A percentile compares a stretch with the other conserved stretches of the same genome.
Conservation (phyloP, 2,329 filamentous ascomycete genomes). For the Cylindrodendrum hubeiense region DNA sequence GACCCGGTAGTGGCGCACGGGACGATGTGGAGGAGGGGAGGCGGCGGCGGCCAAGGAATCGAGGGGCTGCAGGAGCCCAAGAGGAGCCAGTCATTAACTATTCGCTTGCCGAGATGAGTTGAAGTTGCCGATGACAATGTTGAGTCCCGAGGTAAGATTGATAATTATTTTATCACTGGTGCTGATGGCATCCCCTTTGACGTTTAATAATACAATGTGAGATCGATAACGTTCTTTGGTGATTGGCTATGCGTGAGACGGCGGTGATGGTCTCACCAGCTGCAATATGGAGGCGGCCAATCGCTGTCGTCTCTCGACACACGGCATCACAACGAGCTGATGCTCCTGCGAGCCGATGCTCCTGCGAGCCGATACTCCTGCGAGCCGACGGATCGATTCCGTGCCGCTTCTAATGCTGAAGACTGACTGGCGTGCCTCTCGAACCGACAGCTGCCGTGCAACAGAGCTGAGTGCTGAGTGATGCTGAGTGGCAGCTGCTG, state of each 20-base stretch:
- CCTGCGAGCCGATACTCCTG: not conserved
- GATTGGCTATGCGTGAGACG: not conserved
- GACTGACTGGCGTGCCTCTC: conserved; percentile 3
- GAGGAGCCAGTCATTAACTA: conserved; percentile 4
- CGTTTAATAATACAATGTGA: not conserved
- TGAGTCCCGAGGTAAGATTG: not conserved
- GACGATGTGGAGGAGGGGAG: conserved; percentile 13
- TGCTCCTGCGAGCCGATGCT: not conserved
- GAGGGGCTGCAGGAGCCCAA: not conserved
- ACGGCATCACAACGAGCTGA: not conserved
- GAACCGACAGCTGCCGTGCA: not conserved
- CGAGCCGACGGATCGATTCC: not conserved
- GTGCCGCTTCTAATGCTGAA: not conserved
- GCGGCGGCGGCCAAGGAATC: not conserved
- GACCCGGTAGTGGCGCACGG: conserved; percentile 20
- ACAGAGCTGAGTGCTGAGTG: not conserved
- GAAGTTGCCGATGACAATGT: not conserved
- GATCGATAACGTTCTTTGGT: not conserved
- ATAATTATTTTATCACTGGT: not conserved
- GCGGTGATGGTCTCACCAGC: not conserved
- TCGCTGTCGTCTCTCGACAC: not conserved
- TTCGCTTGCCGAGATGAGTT: conserved; percentile 5
- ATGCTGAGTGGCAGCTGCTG: not conserved
- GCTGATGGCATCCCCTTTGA: not conserved
- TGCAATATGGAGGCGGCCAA: not conserved